A percentile compares a stretch with the other conserved stretches of the same genome.
Evolutionary conservation across 192 early-diverging fungal genomes (phyloP).

Genomic region (Coemansia sp.): DNA sequence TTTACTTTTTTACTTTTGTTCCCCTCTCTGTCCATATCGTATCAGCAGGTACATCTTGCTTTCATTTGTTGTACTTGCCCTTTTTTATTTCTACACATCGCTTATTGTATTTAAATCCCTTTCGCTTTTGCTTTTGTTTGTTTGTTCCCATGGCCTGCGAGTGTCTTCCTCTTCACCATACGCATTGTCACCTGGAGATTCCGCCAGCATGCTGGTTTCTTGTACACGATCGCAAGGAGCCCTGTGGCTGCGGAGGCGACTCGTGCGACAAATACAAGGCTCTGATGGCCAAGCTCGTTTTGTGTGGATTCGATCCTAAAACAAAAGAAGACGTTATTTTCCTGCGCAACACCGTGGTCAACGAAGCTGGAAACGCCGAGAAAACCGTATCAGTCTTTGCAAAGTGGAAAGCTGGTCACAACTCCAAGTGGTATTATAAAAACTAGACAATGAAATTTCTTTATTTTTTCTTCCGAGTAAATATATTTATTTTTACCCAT

Average conservation of each 20-base stretch:
- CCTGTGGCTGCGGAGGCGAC: constrained; percentile 41
- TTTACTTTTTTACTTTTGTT: no score
- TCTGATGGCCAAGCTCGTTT: constrained; percentile 43
- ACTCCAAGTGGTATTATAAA: constrained; percentile 34
- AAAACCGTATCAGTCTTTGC: constrained; percentile 37
- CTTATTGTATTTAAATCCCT: no score
- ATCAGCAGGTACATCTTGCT: no score
- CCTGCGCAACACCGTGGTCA: constrained; percentile 37
- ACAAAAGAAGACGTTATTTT: constrained; percentile 44
- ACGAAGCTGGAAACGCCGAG: constrained; percentile 37
- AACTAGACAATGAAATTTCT: constrained; percentile 10
- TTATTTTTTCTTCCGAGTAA: neutral
- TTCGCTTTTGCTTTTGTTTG: no score
- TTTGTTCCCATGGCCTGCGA: constrained; percentile 27
- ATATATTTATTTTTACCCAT: no score
- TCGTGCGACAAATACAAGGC: constrained; percentile 30
- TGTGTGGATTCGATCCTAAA: constrained; percentile 39
- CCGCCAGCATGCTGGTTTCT: constrained; percentile 47
- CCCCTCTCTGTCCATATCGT: no score
- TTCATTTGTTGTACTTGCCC: no score
- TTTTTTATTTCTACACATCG: no score
- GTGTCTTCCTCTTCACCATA: constrained; percentile 21
- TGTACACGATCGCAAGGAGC: constrained; percentile 43
- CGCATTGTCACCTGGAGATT: constrained; percentile 15
- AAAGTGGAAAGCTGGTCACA: constrained; percentile 47